Conservation (phyloP, 805 yeast genomes). For the Metschnikowia amazonensis region DNA sequence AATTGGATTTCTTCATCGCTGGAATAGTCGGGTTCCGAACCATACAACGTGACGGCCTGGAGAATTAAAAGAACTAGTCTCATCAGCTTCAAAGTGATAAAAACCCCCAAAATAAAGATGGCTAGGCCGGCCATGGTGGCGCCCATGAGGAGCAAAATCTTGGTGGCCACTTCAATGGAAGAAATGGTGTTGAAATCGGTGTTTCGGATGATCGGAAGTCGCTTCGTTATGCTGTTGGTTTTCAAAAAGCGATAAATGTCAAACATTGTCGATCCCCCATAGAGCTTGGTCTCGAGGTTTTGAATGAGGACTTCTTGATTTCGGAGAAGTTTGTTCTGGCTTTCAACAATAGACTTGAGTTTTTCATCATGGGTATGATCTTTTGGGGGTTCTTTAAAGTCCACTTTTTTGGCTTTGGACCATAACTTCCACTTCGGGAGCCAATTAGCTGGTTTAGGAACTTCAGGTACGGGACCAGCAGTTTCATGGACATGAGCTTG, state of each 20-base stretch:
- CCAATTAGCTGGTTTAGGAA: too few relatives aligned
- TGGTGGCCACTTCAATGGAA: not conserved
- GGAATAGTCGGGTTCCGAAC: not conserved
- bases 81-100: not conserved
- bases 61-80: not conserved
- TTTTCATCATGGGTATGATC: not conserved
- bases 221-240: not conserved
- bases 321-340: not conserved
- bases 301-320: slow-evolving; percentile 3
- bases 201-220: not conserved
- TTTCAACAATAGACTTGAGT: not conserved
- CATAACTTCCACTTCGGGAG: not conserved
- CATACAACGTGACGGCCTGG: not conserved
- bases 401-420: not conserved
- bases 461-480: not conserved
- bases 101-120: not conserved
- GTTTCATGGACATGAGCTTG: not conserved
- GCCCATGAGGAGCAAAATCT: not conserved
- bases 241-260: not conserved
- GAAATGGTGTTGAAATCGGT: not conserved
- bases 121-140: not conserved
- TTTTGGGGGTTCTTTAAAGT: not conserved
- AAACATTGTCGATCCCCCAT: not conserved
- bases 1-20: slow-evolving; percentile 2
- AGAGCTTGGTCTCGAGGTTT: slow-evolving; percentile 4